Evolutionary conservation across 495 filamentous ascomycete genomes (phyloP), one percentile per base, ranked within the genome.

Genomic region (Jackrogersella minutella): DNA sequence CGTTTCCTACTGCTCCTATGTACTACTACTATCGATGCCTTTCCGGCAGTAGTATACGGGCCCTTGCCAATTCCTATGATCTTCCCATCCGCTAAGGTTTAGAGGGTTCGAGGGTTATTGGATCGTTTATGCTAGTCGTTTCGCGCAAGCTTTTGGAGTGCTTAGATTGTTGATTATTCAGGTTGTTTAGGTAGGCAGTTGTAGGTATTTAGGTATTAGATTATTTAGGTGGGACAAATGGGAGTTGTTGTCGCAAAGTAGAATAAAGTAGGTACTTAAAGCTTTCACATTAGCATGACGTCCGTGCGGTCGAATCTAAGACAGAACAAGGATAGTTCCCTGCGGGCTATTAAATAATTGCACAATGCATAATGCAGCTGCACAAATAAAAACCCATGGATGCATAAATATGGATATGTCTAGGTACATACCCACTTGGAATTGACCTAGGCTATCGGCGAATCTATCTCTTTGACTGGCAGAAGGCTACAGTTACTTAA

Each of bases 381-480:
- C 47, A n/a, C n/a, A n/a, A n/a, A n/a, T n/a, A n/a, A n/a, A 14
- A 34, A 51, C 28, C 14, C 13, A 17, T 52, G 31, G 31, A 22
- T 52, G 49, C 31, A 22, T 34, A 1, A 0, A 31, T 9, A 52
- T 36, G 1, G 26, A 17, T 49, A 49, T 8, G 46, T 31, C 11
- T 28, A 46, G 22, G 43, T 51, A 55, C 55, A 62, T 41, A n/a
- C n/a, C n/a, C n/a, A n/a, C n/a, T n/a, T n/a, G 50, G 68, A 71
- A 52, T 58, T 14, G 26, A 30, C 3, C 26, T 30, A 30, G 26
- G 26, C 7, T 30, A 30, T 49, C 65, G 65, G 65, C 33, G 58
- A 68, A 63, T 63, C 54, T 59, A 28, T n/a, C n/a, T n/a, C n/a
- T n/a, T n/a, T n/a, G n/a, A n/a, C n/a, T n/a, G n/a, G n/a, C n/a